Conservation (phyloP, 2,329 filamentous ascomycete genomes). For the Metarhizium robertsii region DNA sequence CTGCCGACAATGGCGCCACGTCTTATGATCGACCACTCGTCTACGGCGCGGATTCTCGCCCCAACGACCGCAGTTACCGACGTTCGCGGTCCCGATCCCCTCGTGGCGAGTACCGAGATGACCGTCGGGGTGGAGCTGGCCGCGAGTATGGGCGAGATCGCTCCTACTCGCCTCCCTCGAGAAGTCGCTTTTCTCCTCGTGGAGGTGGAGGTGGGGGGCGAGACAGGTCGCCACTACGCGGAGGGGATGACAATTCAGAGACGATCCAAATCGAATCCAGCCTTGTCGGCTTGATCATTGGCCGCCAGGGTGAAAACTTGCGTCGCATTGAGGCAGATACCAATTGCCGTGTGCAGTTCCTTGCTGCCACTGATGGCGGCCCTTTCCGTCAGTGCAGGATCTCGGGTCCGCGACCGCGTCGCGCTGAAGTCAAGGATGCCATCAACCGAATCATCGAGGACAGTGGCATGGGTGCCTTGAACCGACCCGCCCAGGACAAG, state of each 20-base stretch:
- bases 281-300: constrained; percentile 83
- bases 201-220: constrained; percentile 39
- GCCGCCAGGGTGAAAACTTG: constrained; percentile 81
- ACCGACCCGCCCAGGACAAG: constrained; percentile 31
- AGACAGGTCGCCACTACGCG: constrained; percentile 49
- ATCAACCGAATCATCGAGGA: constrained; percentile 87
- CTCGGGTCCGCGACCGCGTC: constrained; percentile 60
- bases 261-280: constrained; percentile 80
- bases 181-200: constrained; percentile 53
- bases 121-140: constrained; percentile 56
- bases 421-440: constrained; percentile 69
- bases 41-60: constrained; percentile 29
- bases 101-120: constrained; percentile 67
- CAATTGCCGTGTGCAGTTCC: constrained; percentile 77
- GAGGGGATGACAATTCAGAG: constrained; percentile 61
- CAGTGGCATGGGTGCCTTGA: constrained; percentile 43
- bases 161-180: constrained; percentile 58
- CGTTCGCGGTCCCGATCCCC: constrained; percentile 65
- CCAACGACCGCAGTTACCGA: constrained; percentile 42
- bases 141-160: constrained; percentile 50
- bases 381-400: constrained; percentile 79
- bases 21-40: constrained; percentile 49
- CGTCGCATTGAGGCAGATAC: constrained; percentile 77
- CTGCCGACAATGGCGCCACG: constrained; percentile 65
- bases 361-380: constrained; percentile 66